Evolutionary conservation across 192 early-diverging fungal genomes (phyloP).

Genomic region (Entomortierella parvispora): DNA sequence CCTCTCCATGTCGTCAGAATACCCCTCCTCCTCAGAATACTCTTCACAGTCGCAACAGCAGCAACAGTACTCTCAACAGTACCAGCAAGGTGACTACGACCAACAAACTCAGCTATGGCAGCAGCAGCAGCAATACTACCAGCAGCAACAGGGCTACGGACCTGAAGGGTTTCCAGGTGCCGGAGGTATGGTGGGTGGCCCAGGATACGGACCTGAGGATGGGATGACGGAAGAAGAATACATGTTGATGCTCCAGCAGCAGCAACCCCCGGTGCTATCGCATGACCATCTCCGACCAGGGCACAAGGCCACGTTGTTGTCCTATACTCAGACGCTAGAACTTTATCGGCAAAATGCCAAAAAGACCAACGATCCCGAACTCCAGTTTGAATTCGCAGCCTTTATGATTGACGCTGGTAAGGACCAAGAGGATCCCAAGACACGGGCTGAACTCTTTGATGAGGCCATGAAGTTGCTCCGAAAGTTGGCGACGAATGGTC

Average conservation of each 20-base stretch:
- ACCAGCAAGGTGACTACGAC: conserved; percentile 17
- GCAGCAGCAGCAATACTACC: conserved; percentile 15
- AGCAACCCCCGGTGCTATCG: conserved; percentile 15
- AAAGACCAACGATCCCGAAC: conserved; percentile 63
- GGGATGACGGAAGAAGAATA: too few species aligned
- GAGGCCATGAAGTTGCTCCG: conserved; percentile 71
- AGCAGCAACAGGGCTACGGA: conserved; percentile 8
- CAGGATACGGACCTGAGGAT: too few species aligned
- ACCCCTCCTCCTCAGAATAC: too few species aligned
- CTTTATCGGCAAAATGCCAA: conserved; percentile 71
- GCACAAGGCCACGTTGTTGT: conserved; percentile 60
- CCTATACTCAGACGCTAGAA: conserved; percentile 60
- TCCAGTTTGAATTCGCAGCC: conserved; percentile 73
- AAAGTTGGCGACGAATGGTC: conserved; percentile 65
- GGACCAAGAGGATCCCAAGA: conserved; percentile 56
- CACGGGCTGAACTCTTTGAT: conserved; percentile 63
- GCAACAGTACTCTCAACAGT: conserved; percentile 8
- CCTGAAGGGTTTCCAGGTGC: not conserved
- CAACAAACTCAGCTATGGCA: conserved; percentile 33
- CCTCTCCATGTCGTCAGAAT: too few species aligned
- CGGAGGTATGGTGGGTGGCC: not conserved
- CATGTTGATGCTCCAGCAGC: conserved; percentile 1
- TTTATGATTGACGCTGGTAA: conserved; percentile 70
- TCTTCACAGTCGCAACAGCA: conserved; percentile 10
- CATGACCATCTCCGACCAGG: conserved; percentile 66